Evolutionary conservation across 1,284 basidiomycete species (phyloP).

Genomic region (Cryptococcus sp.): DNA sequence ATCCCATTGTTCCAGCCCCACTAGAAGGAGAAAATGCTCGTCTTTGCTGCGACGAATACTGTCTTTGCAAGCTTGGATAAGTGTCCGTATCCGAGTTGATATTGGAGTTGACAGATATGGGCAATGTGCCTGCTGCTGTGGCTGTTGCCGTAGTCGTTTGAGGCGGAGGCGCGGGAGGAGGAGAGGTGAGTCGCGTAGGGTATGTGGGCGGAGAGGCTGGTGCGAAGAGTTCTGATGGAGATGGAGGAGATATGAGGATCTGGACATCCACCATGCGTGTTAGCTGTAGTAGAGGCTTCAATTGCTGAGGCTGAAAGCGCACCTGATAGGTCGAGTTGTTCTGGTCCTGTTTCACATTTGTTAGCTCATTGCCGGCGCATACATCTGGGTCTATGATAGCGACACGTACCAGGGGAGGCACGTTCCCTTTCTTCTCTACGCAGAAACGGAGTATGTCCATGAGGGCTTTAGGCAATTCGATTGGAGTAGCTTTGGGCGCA

Average conservation of each 20-base stretch:
- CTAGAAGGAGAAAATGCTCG: no score
- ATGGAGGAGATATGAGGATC: constrained; percentile 45
- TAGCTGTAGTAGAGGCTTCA: background rate
- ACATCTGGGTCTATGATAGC: constrained; percentile 21
- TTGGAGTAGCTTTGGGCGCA: constrained; percentile 4
- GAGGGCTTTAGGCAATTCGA: constrained; percentile 33
- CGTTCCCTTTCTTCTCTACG: constrained; percentile 36
- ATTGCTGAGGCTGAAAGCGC: background rate
- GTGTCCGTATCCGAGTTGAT: no score
- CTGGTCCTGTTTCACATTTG: constrained; percentile 23
- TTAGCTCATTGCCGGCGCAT: background rate
- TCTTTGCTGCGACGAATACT: no score
- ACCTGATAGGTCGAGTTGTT: constrained; percentile 41
- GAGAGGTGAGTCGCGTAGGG: constrained; percentile 32
- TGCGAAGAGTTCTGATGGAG: constrained; percentile 43
- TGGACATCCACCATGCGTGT: constrained; percentile 11
- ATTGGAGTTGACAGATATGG: background rate
- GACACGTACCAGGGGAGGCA: constrained; percentile 36
- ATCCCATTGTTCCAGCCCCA: no score
- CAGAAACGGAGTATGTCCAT: constrained; percentile 44
- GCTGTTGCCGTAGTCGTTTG: constrained; percentile 20
- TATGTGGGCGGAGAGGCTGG: constrained; percentile 34
- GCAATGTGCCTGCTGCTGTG: constrained; percentile 14
- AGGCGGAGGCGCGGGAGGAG: constrained; percentile 27
- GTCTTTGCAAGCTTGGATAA: no score